Base-by-base conservation (phyloP, 2,329 filamentous ascomycete species). In the Zymoseptoria pseudotritici region DNA sequence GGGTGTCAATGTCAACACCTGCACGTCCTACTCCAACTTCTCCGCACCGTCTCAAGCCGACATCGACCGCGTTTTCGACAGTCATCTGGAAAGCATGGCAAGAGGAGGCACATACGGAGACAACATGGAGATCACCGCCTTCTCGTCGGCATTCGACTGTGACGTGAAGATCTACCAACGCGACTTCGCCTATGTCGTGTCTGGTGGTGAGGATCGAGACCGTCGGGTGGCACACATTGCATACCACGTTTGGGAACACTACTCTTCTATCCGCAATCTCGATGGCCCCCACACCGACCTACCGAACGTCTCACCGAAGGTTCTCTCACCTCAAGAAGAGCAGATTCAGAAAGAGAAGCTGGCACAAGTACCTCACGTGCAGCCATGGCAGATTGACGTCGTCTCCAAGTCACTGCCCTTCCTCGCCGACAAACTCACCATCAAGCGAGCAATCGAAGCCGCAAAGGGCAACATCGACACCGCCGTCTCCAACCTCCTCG, bases 101-200 rank as follows among this genome's bases (percentile, higher is more conserved):
- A 80, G 81, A 67, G 78, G 79, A 29, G 83, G 83, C 56, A 82
- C 82, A 49, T 89, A 82, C 74, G 86, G 84, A 24, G 86, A 86
- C 69, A 85, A 88, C 60, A 80, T 86, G 75, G 85, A 88, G 73
- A 81, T 90, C 52, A 79, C 80, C 31, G 86, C 86, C 5, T 89
- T 89, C 72, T 82, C 83, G 26, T 80, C 82, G 58, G 82, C 81
- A 21, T 87, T 81, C 70, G 77, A 81, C 55, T 80, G 81, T 56
- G 82, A 88, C 70, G 83, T 89, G 58, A 81, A 81, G 66, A 82
- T 88, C 58, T 87, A 85, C 73, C 75, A 82, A 73, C 67, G 79
- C 70, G 78, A 82, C 68, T 78, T 77, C 67, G 76, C 77, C 49
- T 82, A 79, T 69, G 75, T 80, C 66, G 74, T 82, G 64, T 74